phyloP scores from a whole-genome alignment of 2,329 filamentous ascomycete genomes.

The Bimuria novae-zelandiae region DNA sequence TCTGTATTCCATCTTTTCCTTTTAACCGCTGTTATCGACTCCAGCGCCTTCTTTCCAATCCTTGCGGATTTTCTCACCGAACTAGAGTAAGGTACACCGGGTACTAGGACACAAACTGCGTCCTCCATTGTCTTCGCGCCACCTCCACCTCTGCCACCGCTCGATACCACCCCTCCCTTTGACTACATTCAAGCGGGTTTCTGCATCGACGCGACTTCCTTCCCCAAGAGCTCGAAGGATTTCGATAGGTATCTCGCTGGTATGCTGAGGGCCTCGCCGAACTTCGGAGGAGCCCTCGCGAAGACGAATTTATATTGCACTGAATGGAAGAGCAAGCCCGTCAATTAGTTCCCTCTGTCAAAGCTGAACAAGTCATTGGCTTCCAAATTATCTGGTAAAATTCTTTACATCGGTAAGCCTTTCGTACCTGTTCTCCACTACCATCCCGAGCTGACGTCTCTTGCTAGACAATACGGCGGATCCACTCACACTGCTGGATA shows the following conservation, averaged over 20 bases:
- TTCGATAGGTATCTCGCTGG: neutral
- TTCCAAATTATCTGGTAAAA: neutral
- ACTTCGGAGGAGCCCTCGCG: conserved; percentile 3
- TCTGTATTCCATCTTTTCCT: too few species aligned
- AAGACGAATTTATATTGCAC: neutral
- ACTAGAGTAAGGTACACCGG: too few species aligned
- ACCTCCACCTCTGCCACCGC: too few species aligned
- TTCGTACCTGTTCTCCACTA: neutral
- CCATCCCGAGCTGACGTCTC: neutral
- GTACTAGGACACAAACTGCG: too few species aligned
- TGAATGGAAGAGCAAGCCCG: conserved; percentile 5
- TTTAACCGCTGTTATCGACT: too few species aligned
- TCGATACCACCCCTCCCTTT: too few species aligned
- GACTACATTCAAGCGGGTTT: too few species aligned
- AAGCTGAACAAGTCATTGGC: neutral
- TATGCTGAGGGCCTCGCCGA: conserved; percentile 1
- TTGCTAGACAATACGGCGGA: conserved; percentile 4
- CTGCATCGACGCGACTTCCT: neutral
- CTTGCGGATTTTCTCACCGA: too few species aligned
- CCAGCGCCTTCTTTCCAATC: too few species aligned
- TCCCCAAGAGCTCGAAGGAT: neutral
- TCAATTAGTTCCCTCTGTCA: neutral
- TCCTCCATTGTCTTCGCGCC: too few species aligned
- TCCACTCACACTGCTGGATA: conserved; percentile 3
- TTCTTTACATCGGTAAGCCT: conserved; percentile 8